These are phyloP conservation scores for Ganoderma lingzhi DNA, from an alignment of 1,284 basidiomycete species.

Conservation along the genomic window DNA sequence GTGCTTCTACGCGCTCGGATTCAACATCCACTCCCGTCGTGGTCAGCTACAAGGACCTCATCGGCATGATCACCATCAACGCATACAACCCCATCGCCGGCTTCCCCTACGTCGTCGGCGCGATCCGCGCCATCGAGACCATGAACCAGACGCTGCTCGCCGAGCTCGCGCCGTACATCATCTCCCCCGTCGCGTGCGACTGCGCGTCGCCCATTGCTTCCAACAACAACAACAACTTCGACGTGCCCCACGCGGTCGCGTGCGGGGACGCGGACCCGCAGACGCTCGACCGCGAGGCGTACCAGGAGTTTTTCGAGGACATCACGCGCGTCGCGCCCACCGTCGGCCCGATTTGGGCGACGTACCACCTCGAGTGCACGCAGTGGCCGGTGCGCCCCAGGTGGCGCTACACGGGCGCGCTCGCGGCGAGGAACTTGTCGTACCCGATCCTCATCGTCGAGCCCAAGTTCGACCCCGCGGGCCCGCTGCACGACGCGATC, in stretches of 20 bases:
- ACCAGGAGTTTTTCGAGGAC: background rate
- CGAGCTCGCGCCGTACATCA: constrained; percentile 31
- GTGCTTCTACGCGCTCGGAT: too few relatives aligned
- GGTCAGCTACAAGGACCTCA: constrained; percentile 30
- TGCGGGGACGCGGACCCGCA: background rate
- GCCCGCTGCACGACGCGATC: constrained; percentile 27
- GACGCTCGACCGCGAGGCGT: background rate
- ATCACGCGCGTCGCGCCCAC: background rate
- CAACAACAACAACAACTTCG: constrained; percentile 20
- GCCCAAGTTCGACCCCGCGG: constrained; percentile 27
- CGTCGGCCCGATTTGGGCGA: constrained; percentile 13
- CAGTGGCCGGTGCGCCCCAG: constrained; percentile 27
- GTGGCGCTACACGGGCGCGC: constrained; percentile 28
- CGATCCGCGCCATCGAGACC: constrained; percentile 46
- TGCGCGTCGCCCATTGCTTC: too few relatives aligned
- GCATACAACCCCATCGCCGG: constrained; percentile 47
- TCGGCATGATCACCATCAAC: constrained; percentile 42
- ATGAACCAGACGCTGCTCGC: constrained; percentile 45
- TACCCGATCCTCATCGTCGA: constrained; percentile 37
- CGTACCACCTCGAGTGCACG: constrained; percentile 21
- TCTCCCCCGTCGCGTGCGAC: constrained; percentile 14
- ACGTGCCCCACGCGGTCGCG: constrained; percentile 37
- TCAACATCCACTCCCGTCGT: constrained; percentile 18
- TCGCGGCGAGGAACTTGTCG: constrained; percentile 30
- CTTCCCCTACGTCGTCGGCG: constrained; percentile 44